A percentile compares a stretch with the other conserved stretches of the same genome.
Conservation (phyloP, 352 stramenopile species). For the Blastocystis hominis region DNA sequence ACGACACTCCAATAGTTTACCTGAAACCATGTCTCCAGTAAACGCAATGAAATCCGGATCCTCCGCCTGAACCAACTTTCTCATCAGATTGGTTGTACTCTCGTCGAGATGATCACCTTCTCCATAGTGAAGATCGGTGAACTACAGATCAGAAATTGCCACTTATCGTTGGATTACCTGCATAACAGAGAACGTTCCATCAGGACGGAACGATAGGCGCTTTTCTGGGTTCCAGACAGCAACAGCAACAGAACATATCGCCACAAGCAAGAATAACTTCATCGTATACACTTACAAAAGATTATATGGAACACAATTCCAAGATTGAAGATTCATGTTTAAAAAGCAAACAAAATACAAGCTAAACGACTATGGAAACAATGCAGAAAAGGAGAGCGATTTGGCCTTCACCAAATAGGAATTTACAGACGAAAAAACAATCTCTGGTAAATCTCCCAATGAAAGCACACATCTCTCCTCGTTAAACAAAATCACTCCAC, state of each 20-base stretch:
- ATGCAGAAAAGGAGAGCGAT: not conserved
- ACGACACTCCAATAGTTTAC: not conserved
- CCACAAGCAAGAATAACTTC: not conserved
- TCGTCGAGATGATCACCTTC: constrained; percentile 1
- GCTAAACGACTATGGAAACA: not conserved
- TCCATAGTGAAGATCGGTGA: constrained; percentile 56
- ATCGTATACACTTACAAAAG: not conserved
- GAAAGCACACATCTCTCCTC: not conserved
- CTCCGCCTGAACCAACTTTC: not conserved
- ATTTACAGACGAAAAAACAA: not conserved
- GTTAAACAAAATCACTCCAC: not conserved
- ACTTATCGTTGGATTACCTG: not conserved
- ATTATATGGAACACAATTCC: too few relatives aligned
- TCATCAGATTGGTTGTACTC: constrained; percentile 53
- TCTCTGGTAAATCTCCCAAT: not conserved
- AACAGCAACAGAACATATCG: not conserved
- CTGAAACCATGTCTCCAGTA: constrained; percentile 55
- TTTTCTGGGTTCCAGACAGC: not conserved
- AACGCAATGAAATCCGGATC: constrained; percentile 53
- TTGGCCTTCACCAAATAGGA: not conserved
- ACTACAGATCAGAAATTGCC: not conserved
- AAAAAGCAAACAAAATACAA: too few relatives aligned
- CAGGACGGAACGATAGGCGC: not conserved
- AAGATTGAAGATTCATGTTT: too few relatives aligned
- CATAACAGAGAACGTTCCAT: constrained; percentile 23